Conservation (phyloP, 108 stramenopile genomes). For the Nannochloropsis salina region DNA sequence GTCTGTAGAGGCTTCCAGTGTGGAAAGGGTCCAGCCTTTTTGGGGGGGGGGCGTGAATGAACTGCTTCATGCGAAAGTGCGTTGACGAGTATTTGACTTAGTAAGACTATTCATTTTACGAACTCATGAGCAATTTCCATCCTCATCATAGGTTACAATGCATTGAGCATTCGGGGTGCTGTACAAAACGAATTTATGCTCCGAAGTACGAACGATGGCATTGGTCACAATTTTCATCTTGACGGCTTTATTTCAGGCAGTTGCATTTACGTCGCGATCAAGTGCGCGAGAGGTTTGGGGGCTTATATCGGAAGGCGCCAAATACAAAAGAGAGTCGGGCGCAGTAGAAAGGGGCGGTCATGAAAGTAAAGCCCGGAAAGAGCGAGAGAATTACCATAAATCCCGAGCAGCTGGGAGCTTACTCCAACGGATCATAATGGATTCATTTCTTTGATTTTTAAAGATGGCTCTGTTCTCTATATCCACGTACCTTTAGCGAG, state of each 20-base stretch:
- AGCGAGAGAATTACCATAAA: no score
- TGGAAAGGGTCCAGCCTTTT: no score
- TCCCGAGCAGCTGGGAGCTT: no score
- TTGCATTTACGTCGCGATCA: background rate
- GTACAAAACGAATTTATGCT: constrained; percentile 17
- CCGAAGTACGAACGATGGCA: background rate
- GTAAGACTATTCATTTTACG: background rate
- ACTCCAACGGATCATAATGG: no score
- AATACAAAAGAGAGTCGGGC: background rate
- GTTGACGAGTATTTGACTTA: no score
- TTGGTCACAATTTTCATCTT: background rate
- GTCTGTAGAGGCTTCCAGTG: no score
- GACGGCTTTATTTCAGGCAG: background rate
- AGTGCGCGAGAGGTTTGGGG: background rate
- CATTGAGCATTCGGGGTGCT: background rate
- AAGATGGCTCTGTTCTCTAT: no score
- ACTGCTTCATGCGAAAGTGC: no score
- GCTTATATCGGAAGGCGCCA: background rate
- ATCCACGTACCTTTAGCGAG: no score
- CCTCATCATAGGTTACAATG: background rate
- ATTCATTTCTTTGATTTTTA: no score
- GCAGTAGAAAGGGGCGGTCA: background rate
- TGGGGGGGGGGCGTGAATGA: no score
- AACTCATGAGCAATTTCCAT: background rate
- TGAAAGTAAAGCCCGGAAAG: no score